Conservation (phyloP, 257 asterid species). For the Coffea canephora region DNA sequence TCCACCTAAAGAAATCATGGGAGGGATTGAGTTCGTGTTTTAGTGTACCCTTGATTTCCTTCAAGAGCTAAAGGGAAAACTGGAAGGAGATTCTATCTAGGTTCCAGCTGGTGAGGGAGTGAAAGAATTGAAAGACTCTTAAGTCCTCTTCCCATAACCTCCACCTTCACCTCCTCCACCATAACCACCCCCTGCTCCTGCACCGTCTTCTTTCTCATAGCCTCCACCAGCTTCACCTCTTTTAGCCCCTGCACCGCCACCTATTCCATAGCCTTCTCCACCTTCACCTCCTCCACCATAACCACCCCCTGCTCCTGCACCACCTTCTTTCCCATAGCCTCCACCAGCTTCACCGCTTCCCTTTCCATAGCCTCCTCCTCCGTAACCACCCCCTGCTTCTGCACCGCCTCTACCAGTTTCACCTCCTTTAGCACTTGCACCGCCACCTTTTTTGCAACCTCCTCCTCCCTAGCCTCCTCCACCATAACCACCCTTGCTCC, state of each 20-base stretch:
- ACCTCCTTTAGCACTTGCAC: background rate
- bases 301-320: background rate
- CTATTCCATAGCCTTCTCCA: too few species aligned
- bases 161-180: background rate
- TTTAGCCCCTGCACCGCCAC: too few species aligned
- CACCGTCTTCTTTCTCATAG: background rate
- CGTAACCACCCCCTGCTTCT: background rate
- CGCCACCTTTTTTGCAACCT: constrained; percentile 1
- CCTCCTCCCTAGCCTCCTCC: constrained; percentile 1
- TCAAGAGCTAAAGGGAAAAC: too few species aligned
- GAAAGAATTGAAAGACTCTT: too few species aligned
- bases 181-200: background rate
- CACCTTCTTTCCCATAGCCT: background rate
- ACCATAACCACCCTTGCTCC: background rate
- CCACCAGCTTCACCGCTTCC: background rate
- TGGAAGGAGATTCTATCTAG: too few species aligned
- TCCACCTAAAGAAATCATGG: too few species aligned
- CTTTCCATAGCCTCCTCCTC: constrained; percentile 3
- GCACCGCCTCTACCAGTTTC: too few species aligned
- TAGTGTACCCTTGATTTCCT: too few species aligned
- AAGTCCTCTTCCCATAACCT: background rate
- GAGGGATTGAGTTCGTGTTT: too few species aligned
- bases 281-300: constrained; percentile 2
- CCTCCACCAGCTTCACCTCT: background rate
- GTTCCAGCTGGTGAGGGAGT: too few species aligned